Evolutionary conservation across 208 protist species (phyloP), one percentile per base, ranked within the genome.

Genomic region (Leishmania tarentolae): DNA sequence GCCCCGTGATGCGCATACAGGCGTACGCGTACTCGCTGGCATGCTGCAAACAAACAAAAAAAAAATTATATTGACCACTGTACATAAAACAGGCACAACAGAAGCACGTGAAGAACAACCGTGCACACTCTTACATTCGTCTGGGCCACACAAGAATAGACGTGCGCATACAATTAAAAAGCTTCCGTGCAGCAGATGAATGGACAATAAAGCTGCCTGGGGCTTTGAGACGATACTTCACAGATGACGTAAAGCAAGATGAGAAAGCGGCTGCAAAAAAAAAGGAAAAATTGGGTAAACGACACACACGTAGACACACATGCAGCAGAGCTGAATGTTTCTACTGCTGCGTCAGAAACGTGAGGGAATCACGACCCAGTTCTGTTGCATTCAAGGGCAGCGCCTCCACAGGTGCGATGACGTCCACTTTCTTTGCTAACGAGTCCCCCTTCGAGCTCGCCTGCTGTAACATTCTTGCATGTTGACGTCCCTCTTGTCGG

Each of bases 271-370:
- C 50, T n/a, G 13, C 15, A 21, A 35, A 8, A 50, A 75, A 78
- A 46, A 86, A 80, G 46, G 63, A 57, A 73, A 21, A 77, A 44
- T 74, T 8, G 1, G 9, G 52, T 11, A 42, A 72, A 71, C 59
- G n/a, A 21, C 37, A 15, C 9, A n/a, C n/a, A n/a, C n/a, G n/a
- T n/a, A n/a, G n/a, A n/a, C n/a, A n/a, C n/a, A n/a, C 42, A 63
- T 2, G 52, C 56, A 47, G 40, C 37, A 42, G 35, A n/a, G 46
- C 61, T 1, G 31, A 46, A 2, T 63, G 24, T 19, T 40, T 35
- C 75, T 75, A 91, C 37, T 89, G 75, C 73, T 92, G 85, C 1
- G 90, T 93, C 40, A 93, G 80, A 61, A 93, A 93, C 0, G 84
- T 90, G 24, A 87, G 77, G 1, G 82, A 85, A 50, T 83, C 80